Evolutionary conservation across 305 asterid genomes (phyloP).

Genomic region (Salvia sclarea): DNA sequence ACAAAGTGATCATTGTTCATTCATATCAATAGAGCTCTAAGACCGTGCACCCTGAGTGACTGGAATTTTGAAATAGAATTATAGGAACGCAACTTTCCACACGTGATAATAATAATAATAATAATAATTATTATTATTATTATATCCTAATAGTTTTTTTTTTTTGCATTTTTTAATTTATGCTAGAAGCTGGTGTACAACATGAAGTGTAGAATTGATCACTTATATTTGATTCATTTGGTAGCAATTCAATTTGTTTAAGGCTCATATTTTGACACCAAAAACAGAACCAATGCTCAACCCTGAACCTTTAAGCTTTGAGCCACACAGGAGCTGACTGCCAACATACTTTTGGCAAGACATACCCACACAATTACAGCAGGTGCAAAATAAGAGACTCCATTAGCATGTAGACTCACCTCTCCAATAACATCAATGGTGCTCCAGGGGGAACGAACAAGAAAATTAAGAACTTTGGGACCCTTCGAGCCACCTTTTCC

Average conservation of each 20-base stretch:
- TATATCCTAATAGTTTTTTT: constrained; percentile 8
- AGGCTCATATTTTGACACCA: constrained; percentile 10
- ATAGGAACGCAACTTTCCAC: background rate
- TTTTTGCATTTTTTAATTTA: background rate
- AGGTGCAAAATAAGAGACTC: background rate
- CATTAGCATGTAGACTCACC: constrained; percentile 53
- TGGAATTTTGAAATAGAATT: background rate
- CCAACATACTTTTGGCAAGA: constrained; percentile 17
- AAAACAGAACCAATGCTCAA: constrained; percentile 19
- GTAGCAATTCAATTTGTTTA: constrained; percentile 6
- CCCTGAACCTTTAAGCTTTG: background rate
- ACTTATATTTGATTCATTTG: background rate
- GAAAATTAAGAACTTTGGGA: constrained; percentile 68
- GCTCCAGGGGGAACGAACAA: constrained; percentile 97
- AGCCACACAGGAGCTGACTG: constrained; percentile 18
- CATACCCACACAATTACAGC: constrained; percentile 7
- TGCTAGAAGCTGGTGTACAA: constrained; percentile 1
- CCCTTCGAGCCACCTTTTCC: constrained; percentile 81
- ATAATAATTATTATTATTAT: no score
- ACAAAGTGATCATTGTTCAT: background rate
- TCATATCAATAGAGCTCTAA: background rate
- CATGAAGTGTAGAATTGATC: background rate
- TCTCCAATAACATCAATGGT: constrained; percentile 79
- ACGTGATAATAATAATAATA: background rate
- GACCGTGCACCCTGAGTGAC: constrained; percentile 8